These are phyloP conservation scores for Linum lewisii DNA, from an alignment of 345 rosid genomes.

Conservation along the genomic window DNA sequence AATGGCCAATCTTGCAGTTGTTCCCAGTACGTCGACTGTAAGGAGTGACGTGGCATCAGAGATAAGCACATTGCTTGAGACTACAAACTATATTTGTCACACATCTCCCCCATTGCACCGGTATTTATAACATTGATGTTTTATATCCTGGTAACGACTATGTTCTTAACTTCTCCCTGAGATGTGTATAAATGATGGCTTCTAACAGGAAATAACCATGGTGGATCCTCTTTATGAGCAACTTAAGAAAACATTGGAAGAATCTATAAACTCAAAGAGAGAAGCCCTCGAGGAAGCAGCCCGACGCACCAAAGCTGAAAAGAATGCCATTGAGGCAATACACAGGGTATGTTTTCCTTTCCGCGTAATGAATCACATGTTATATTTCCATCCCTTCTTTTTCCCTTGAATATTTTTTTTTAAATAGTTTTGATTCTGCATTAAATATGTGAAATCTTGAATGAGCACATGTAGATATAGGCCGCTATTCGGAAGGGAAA, in stretches of 20 bases:
- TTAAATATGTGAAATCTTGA: no score
- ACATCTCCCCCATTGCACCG: slow-evolving; percentile 44
- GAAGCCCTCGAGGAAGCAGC: slow-evolving; percentile 55
- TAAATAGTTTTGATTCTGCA: no score
- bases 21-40: slow-evolving; percentile 19
- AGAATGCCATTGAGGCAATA: slow-evolving; percentile 50
- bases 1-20: slow-evolving; percentile 14
- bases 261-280: slow-evolving; percentile 48
- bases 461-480: no score
- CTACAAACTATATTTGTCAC: slow-evolving; percentile 21
- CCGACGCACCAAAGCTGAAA: slow-evolving; percentile 62
- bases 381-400: background rate
- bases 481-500: no score
- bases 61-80: slow-evolving; percentile 11
- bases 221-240: slow-evolving; percentile 44
- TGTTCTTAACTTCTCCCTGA: background rate
- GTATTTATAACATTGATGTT: slow-evolving; percentile 26
- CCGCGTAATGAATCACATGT: background rate
- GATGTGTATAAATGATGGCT: slow-evolving; percentile 11
- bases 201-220: slow-evolving; percentile 44
- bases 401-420: background rate
- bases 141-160: background rate
- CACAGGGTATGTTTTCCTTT: slow-evolving; percentile 39
- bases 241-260: slow-evolving; percentile 40
- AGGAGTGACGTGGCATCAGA: slow-evolving; percentile 22